Base-by-base conservation (phyloP, 345 rosid genomes). In the Rhizophora mangle region DNA sequence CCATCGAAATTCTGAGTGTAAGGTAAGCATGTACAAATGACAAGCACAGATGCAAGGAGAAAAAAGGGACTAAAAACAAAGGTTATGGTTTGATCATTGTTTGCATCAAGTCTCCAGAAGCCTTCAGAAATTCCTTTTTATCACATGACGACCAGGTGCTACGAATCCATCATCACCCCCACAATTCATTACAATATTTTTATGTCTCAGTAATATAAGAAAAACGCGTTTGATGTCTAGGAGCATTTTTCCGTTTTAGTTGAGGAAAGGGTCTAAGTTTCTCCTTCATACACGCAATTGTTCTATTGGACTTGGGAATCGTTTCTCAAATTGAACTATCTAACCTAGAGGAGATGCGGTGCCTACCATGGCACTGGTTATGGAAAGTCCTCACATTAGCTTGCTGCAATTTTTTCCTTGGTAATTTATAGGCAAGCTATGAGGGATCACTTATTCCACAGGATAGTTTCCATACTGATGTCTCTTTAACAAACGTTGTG, bases 171-270 rank as follows among this genome's bases (percentile, higher is more conserved):
- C 19, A 39, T 39, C 46, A 2, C 46, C 46, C 39, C 39, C 39
- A 36, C 39, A 39, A 39, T 39, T 11, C 46, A 36, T 39, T 9
- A 3, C 3, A 13, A 39, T 9, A 9, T 39, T 39, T 1, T 39
- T 1, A 6, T 67, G 63, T 60, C 49, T 67, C 67, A 20, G 62
- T 71, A 60, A 37, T 61, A 73, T 37, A 73, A 61, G 76, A 61
- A 52, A 67, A 64, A 68, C 46, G 8, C 65, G 77, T 63, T 59
- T 70, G 72, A 37, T 65, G 20, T 46, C 32, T 56, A 22, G 6
- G 37, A 69, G 67, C 20, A 22, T 37, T 66, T 19, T 52, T 71
- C 39, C 64, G 2, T 74, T 52, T 29, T 68, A 39, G 64, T 74
- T 39, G 46, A 63, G 60, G 54, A 65, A 69, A 69, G 49, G 27